Base-by-base conservation (phyloP, 441 rosid genomes). In the Pelargonium cotyledonis region DNA sequence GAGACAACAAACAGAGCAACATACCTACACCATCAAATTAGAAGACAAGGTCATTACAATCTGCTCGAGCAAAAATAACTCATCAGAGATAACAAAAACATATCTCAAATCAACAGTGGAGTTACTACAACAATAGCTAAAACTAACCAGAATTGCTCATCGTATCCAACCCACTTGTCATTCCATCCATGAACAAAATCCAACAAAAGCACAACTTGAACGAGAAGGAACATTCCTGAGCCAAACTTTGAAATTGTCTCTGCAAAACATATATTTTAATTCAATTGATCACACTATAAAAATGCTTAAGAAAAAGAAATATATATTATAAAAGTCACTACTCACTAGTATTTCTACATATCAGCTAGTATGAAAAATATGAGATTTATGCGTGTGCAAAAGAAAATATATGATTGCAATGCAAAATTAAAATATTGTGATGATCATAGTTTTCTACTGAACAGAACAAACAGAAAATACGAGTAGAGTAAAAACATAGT, bases 151-250 rank as follows among this genome's bases (percentile, higher is more conserved):
- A 88, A 92, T 68, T 80, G 97, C 77, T 92, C 98, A 84, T 95
- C 99, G 77, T 90, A 92, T 80, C 80, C 98, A 62, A 89, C 96
- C 99, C 98, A 95, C 68, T 97, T 84, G 81, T 95, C 98, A 73
- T 95, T 92, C 98, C 98, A 92, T 0, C 89, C 62, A 81, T 92
- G 99, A 3, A 90, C 84, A 78, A 86, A 90, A 70, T 92, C 97
- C 46, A 95, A 78, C 71, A 95, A 78, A 75, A 92, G 85, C 72
- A 92, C 71, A 80, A 92, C 97, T 83, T 92, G 98, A 80, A 89
- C 97, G 88, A 92, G 80, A 68, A 95, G 79, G 85, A 95, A 89
- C 21, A 89, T 73, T 51, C 92, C 98, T 41, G 96, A 98, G 38
- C 98, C 99, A 80, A 92, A 95, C 73, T 92, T 95, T 41, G 99